Evolutionary conservation across 2,329 filamentous ascomycete genomes (phyloP), one percentile per base, ranked within the genome.

Genomic region (Lachnellula arida): DNA sequence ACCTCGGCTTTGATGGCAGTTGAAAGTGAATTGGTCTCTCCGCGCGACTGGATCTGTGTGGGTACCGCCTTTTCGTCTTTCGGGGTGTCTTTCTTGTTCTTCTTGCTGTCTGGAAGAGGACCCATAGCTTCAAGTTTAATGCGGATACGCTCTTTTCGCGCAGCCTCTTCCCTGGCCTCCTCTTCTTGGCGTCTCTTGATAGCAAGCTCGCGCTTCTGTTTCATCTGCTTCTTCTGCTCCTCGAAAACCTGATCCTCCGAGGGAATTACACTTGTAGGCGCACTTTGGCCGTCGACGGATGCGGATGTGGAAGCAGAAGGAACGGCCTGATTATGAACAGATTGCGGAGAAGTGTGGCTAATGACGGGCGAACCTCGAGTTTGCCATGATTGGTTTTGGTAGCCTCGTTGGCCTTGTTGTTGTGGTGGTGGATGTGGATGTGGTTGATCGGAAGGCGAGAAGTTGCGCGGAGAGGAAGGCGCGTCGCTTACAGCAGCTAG

Each of bases 91-190:
- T 82, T 83, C 67, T 82, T 84, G 4, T 75, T 72, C 50, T 77
- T 80, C 67, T 81, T 82, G 57, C 78, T 78, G 62, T 86, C 83
- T 3, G 83, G 82, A 2, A 81, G 76, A 15, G 85, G 83, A 0
- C 86, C 87, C 67, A 92, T 74, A 8, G 84, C 82, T 63, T 87
- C 87, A 47, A 92, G 73, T 70, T 89, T 91, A 67, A 86, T 79
- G 48, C 84, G 81, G 58, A 92, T 84, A 23, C 88, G 81, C 67
- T 89, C 87, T 64, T 82, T 80, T 57, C 79, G 81, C 17, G 82
- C 88, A n/a, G 84, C 86, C 66, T 90, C 87, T 65, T 89, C 86
- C n/a, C 78, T 80, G 19, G 81, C 85, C 64, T 87, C 85, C 69
- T 91, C 81, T 56, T 88, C 86, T 57, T 83, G 74, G 48, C 83